These are phyloP conservation scores for Colletotrichum sp. DNA, from an alignment of 2,329 filamentous ascomycete species.

Conservation along the genomic window DNA sequence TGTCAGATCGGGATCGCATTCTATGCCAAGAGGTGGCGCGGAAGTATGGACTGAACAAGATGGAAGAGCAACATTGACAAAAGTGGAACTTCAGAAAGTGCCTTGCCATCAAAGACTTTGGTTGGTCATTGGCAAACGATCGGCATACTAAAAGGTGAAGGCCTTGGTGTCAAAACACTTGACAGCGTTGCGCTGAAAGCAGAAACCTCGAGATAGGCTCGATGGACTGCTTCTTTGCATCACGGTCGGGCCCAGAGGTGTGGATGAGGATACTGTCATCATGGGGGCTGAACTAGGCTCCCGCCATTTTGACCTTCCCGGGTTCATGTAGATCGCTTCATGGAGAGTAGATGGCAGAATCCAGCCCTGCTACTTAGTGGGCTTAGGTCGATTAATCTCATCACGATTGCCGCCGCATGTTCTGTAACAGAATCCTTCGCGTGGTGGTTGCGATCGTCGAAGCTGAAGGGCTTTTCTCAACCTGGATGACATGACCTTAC, in stretches of 20 bases:
- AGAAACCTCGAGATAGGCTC: rapidly evolving
- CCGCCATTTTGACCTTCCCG: background rate
- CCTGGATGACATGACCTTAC: background rate
- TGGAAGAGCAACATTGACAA: background rate
- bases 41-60: background rate
- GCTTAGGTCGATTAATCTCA: rapidly evolving
- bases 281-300: background rate
- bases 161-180: background rate
- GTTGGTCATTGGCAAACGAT: rapidly evolving
- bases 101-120: background rate
- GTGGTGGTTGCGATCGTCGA: background rate
- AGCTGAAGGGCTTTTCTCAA: background rate
- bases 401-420: rapidly evolving
- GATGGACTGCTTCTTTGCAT: background rate
- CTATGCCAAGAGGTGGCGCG: background rate
- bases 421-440: background rate
- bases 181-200: rapidly evolving
- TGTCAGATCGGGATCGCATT: too few relatives aligned
- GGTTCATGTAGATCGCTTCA: background rate
- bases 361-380: background rate
- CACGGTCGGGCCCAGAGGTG: rapidly evolving
- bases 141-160: rapidly evolving
- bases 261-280: background rate
- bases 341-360: background rate
- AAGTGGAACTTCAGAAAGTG: background rate